These are phyloP conservation scores for Antrodiella citrinella DNA, from an alignment of 768 basidiomycete genomes.

Conservation along the genomic window DNA sequence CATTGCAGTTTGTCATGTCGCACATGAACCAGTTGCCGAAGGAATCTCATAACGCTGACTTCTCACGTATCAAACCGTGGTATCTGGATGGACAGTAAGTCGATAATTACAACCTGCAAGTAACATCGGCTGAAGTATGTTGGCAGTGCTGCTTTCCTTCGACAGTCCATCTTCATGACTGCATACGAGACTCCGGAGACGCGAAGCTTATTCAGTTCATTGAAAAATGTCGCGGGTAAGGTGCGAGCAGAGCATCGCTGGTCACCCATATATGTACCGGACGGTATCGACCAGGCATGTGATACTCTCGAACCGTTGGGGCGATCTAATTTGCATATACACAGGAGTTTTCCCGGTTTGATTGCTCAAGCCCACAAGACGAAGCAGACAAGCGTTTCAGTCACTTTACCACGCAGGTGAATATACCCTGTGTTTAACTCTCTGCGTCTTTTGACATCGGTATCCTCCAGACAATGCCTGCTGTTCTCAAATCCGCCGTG, in stretches of 20 bases:
- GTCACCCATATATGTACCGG: constrained; percentile 69
- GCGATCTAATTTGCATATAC: constrained; percentile 1
- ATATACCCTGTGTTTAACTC: constrained; percentile 7
- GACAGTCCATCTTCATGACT: constrained; percentile 84
- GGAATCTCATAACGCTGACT: constrained; percentile 89
- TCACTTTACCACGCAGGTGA: constrained; percentile 79
- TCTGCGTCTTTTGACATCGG: constrained; percentile 27
- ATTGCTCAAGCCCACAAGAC: constrained; percentile 58
- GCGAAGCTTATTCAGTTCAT: constrained; percentile 65
- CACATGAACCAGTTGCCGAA: constrained; percentile 86
- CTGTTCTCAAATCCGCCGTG: constrained; percentile 85
- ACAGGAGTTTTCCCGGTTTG: constrained; percentile 70
- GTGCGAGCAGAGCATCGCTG: constrained; percentile 61
- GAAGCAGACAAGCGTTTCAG: constrained; percentile 85
- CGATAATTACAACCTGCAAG: too few species aligned
- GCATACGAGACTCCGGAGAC: constrained; percentile 87
- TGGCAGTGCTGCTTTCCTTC: constrained; percentile 75
- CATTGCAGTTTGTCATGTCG: constrained; percentile 68
- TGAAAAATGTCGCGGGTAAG: constrained; percentile 85
- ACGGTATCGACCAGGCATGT: constrained; percentile 71
- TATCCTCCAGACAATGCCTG: constrained; percentile 52
- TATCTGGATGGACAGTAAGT: constrained; percentile 90
- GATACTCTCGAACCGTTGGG: neutral
- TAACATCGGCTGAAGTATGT: too few species aligned
- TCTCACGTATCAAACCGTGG: constrained; percentile 97